These are phyloP conservation scores for Blastomyces parvus DNA, from an alignment of 2,329 filamentous ascomycete genomes.

Conservation along the genomic window DNA sequence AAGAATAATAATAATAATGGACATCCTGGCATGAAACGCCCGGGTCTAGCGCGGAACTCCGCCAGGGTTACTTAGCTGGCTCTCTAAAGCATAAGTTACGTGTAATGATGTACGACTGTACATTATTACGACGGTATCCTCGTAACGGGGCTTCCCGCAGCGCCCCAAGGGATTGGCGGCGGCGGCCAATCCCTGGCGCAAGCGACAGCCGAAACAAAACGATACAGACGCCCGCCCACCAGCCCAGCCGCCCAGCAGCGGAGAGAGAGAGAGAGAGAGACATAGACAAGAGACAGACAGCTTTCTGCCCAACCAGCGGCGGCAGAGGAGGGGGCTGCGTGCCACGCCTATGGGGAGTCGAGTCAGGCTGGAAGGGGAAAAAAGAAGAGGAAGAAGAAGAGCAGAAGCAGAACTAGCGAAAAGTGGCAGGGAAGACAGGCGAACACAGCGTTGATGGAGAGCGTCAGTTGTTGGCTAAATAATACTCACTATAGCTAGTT, in stretches of 20 bases:
- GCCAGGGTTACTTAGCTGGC: too few relatives aligned
- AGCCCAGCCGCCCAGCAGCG: slow-evolving; percentile 16
- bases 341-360: neutral
- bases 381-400: neutral
- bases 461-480: too few relatives aligned
- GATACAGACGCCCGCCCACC: slow-evolving; percentile 13
- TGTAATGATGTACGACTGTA: too few relatives aligned
- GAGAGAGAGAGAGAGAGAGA: too few relatives aligned
- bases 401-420: neutral
- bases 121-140: too few relatives aligned
- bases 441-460: neutral
- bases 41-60: neutral
- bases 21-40: neutral
- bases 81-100: too few relatives aligned
- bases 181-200: slow-evolving; percentile 10
- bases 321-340: neutral
- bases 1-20: too few relatives aligned
- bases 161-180: neutral
- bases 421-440: neutral
- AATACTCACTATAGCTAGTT: too few relatives aligned
- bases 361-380: neutral
- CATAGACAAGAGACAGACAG: too few relatives aligned
- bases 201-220: slow-evolving; percentile 18
- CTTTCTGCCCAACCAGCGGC: neutral
- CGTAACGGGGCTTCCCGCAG: too few relatives aligned